Evolutionary conservation across 192 early-diverging fungal genomes (phyloP).

Genomic region (Phlyctochytrium arcticum): DNA sequence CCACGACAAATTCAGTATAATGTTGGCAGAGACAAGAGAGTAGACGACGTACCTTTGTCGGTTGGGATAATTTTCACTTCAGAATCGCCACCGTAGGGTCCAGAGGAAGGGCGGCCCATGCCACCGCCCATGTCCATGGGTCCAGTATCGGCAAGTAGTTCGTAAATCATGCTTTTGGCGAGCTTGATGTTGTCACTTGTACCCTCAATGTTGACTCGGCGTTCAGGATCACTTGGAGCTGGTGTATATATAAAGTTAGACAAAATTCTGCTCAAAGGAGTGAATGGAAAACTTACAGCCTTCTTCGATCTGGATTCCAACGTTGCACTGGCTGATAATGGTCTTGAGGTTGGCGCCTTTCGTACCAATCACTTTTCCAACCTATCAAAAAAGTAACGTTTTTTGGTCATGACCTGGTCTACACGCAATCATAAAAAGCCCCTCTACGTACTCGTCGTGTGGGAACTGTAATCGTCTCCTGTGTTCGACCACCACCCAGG

Average conservation of each 20-base stretch:
- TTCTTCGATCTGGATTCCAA: conserved; percentile 66
- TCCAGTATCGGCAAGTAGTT: conserved; percentile 56
- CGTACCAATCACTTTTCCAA: conserved; percentile 79
- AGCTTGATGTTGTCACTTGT: conserved; percentile 59
- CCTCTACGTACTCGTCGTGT: conserved; percentile 1
- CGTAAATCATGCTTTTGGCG: conserved; percentile 71
- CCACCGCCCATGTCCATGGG: not conserved
- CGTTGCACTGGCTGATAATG: conserved; percentile 69
- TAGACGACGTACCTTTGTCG: conserved; percentile 8
- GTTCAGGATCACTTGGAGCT: conserved; percentile 10
- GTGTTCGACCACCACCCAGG: not conserved
- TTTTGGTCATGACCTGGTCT: conserved; percentile 4
- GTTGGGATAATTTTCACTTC: conserved; percentile 10
- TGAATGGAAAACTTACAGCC: not conserved
- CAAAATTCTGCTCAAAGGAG: not conserved
- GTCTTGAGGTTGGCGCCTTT: conserved; percentile 73
- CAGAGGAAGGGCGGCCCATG: not conserved
- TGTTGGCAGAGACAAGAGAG: not conserved
- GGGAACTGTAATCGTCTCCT: not conserved
- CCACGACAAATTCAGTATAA: not conserved
- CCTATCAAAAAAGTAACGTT: no score
- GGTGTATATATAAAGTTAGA: not conserved
- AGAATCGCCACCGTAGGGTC: not conserved
- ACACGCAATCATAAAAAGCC: conserved; percentile 52
- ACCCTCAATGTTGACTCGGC: conserved; percentile 65